Percentiles rank a stretch among this genome's conserved stretches.
Evolutionary conservation across 805 yeast genomes (phyloP).

Genomic region (Candida krabiensis): DNA sequence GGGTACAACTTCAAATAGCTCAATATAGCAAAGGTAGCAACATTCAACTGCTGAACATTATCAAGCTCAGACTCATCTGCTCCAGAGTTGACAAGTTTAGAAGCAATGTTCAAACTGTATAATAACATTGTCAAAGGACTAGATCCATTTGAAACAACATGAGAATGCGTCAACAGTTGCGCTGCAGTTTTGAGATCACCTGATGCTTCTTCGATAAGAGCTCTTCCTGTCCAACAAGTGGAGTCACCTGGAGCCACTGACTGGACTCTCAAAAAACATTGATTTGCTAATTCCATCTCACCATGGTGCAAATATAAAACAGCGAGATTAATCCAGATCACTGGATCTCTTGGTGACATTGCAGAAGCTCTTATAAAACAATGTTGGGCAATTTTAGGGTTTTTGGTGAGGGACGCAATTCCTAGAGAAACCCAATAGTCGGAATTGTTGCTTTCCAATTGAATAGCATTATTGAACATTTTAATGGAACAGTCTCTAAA

Average conservation of each 20-base stretch:
- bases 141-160: conserved; percentile 70
- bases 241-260: conserved; percentile 77
- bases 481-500: conserved; percentile 54
- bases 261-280: conserved; percentile 71
- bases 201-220: conserved; percentile 52
- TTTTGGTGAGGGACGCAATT: conserved; percentile 60
- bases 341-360: conserved; percentile 64
- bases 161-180: conserved; percentile 73
- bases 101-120: conserved; percentile 61
- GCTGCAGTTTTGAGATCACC: conserved; percentile 54
- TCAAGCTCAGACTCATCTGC: conserved; percentile 53
- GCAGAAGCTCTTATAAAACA: conserved; percentile 83
- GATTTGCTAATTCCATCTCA: conserved; percentile 71
- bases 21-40: conserved; percentile 66
- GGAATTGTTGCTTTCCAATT: conserved; percentile 65
- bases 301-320: conserved; percentile 66
- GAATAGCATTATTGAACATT: conserved; percentile 65
- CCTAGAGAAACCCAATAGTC: conserved; percentile 86
- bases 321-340: conserved; percentile 81
- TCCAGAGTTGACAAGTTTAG: conserved; percentile 40
- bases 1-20: conserved; percentile 65
- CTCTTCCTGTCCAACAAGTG: conserved; percentile 85
- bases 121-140: conserved; percentile 68
- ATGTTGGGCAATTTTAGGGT: conserved; percentile 83
- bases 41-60: conserved; percentile 61